Evolutionary conservation across 495 filamentous ascomycete genomes (phyloP), one percentile per base, ranked within the genome.

Genomic region (Cercophora scortea): DNA sequence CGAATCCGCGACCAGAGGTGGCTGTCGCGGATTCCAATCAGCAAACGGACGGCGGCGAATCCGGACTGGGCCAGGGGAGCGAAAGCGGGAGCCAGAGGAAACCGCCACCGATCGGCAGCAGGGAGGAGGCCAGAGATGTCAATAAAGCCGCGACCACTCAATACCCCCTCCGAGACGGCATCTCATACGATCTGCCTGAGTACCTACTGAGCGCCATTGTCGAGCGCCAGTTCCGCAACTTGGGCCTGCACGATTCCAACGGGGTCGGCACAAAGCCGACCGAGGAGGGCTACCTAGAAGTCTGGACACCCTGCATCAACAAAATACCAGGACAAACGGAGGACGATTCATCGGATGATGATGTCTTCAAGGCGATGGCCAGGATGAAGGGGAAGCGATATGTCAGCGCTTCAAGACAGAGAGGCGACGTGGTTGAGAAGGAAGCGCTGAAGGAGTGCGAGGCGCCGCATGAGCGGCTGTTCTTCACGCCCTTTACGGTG

Each of bases 401-500:
- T 38, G 45, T 17, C 9, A 18, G 8, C 4, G 25, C 25, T 25
- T 25, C 25, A 25, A 25, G 25, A 25, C 25, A 25, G 25, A 25
- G 25, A 5, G 25, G 25, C 5, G 33, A 41, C n/a, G 35, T 34
- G 8, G 39, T 38, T n/a, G 42, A 41, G 11, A 41, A 34, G 10
- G 16, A 32, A 1, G 36, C 9, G 13, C 39, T 25, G 33, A 48
- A 16, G 6, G 60, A 59, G 32, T 71, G 70, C 44, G 44, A 58
- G 16, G 32, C 50, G 8, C 64, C 64, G 4, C 55, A 66, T 17
- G 53, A 65, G 11, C 59, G 66, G 36, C 53, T 73, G 3, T 73
- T 71, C 49, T 66, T 60, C 45, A 69, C 63, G 3, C 58, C 58
- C 3, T 71, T 71, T 36, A 67, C 61, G 9, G 51, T 68, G 3